These are phyloP conservation scores for Suillus paluster DNA, from an alignment of 768 basidiomycete genomes.

Conservation along the genomic window DNA sequence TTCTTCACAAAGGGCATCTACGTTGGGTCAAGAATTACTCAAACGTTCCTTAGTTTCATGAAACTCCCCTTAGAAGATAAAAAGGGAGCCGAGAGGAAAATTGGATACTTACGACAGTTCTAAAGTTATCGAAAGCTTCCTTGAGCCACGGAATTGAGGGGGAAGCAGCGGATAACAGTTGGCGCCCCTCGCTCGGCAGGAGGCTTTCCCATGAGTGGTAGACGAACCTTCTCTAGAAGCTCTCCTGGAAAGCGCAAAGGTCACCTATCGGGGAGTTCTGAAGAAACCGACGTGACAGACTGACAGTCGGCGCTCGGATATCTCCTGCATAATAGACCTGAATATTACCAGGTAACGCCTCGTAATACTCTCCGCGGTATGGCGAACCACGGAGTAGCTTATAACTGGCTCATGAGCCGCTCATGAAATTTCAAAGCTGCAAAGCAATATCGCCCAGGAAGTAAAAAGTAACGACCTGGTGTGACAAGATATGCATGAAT, in stretches of 20 bases:
- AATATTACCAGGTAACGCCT: not conserved
- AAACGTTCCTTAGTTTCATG: not conserved
- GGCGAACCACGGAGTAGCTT: not conserved
- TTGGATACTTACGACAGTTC: not conserved
- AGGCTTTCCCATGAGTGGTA: not conserved
- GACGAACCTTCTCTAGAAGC: not conserved
- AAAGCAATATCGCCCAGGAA: constrained; percentile 4
- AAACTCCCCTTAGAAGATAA: not conserved
- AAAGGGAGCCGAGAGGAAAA: not conserved
- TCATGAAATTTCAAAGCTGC: no score
- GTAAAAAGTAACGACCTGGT: not conserved
- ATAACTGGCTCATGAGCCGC: not conserved
- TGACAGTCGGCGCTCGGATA: constrained; percentile 1
- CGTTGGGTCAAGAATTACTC: not conserved
- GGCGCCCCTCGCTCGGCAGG: not conserved
- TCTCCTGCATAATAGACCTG: not conserved
- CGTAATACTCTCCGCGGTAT: not conserved
- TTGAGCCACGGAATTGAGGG: not conserved
- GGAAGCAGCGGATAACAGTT: not conserved
- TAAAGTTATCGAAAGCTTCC: not conserved
- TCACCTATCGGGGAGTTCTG: not conserved
- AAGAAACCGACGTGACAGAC: constrained; percentile 5
- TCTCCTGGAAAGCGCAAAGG: not conserved
- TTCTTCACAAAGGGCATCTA: not conserved
- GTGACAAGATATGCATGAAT: not conserved